Percentiles rank a stretch among this genome's conserved stretches.
Conservation (phyloP, 208 protist species). For the Borovskyia barvae region DNA sequence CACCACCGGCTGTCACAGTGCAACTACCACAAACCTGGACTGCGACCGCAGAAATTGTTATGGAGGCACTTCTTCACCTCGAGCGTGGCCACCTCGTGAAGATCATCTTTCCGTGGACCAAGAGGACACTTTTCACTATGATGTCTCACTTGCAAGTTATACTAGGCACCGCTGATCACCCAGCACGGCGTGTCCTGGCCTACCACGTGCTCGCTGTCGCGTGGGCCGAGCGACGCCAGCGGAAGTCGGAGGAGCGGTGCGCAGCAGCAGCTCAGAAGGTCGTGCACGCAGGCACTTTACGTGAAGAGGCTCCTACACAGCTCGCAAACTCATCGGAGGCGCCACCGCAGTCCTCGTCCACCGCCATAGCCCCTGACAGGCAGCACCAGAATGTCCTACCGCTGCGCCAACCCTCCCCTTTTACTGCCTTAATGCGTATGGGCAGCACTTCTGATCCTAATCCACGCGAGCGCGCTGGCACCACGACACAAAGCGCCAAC, state of each 20-base stretch:
- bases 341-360: too few species aligned
- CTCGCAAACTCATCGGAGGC: too few species aligned
- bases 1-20: slow-evolving; percentile 15
- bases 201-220: slow-evolving; percentile 23
- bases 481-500: too few species aligned
- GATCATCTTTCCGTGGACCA: slow-evolving; percentile 40
- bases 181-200: slow-evolving; percentile 26
- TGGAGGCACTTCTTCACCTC: slow-evolving; percentile 71
- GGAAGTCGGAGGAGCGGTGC: background rate
- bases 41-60: slow-evolving; percentile 35
- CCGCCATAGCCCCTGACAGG: too few species aligned
- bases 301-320: too few species aligned
- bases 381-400: too few species aligned
- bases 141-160: slow-evolving; percentile 35
- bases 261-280: background rate
- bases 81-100: slow-evolving; percentile 51
- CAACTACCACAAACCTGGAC: slow-evolving; percentile 34
- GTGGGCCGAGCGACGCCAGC: slow-evolving; percentile 27
- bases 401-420: too few species aligned
- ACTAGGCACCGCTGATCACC: slow-evolving; percentile 36
- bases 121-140: slow-evolving; percentile 42
- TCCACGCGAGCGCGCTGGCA: too few species aligned
- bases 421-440: too few species aligned
- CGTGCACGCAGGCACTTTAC: too few species aligned
- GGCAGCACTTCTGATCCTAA: too few species aligned